Evolutionary conservation across 208 protist genomes (phyloP).

Genomic region (Herpetomonas muscarum): DNA sequence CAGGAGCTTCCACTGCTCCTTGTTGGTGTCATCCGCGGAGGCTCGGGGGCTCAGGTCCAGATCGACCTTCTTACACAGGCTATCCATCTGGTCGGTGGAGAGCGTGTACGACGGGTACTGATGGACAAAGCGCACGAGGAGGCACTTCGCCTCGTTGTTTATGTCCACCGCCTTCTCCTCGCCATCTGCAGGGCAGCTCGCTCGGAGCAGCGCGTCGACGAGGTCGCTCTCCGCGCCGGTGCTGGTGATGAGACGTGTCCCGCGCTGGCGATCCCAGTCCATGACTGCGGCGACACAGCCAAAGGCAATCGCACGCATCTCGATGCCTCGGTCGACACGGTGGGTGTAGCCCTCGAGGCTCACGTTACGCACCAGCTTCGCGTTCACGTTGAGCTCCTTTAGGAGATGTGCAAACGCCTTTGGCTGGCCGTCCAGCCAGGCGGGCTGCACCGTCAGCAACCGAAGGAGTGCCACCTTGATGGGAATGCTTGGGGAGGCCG

Average conservation of each 20-base stretch:
- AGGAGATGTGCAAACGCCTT: constrained; percentile 22
- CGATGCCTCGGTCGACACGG: constrained; percentile 90
- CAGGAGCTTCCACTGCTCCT: constrained; percentile 24
- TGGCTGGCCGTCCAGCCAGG: constrained; percentile 4
- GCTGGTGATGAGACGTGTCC: constrained; percentile 36
- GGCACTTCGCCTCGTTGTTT: constrained; percentile 38
- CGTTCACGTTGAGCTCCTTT: constrained; percentile 22
- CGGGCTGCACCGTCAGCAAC: neutral
- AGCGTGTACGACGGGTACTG: constrained; percentile 21
- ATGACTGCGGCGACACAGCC: constrained; percentile 91
- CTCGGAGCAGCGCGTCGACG: constrained; percentile 36
- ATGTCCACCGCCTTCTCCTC: constrained; percentile 41
- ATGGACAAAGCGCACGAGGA: constrained; percentile 47
- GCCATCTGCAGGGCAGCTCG: constrained; percentile 26
- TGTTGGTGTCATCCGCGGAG: constrained; percentile 5
- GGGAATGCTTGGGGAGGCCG: neutral
- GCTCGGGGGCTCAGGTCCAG: constrained; percentile 24
- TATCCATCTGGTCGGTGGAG: constrained; percentile 19
- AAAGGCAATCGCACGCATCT: constrained; percentile 92
- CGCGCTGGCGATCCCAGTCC: constrained; percentile 17
- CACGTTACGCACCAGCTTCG: constrained; percentile 55
- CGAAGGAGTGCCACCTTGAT: neutral
- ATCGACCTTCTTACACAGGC: constrained; percentile 36
- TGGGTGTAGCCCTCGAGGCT: constrained; percentile 94
- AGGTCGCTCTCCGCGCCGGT: constrained; percentile 33